Base-by-base conservation (phyloP, 2,329 filamentous ascomycete species). In the Epichloe typhina region DNA sequence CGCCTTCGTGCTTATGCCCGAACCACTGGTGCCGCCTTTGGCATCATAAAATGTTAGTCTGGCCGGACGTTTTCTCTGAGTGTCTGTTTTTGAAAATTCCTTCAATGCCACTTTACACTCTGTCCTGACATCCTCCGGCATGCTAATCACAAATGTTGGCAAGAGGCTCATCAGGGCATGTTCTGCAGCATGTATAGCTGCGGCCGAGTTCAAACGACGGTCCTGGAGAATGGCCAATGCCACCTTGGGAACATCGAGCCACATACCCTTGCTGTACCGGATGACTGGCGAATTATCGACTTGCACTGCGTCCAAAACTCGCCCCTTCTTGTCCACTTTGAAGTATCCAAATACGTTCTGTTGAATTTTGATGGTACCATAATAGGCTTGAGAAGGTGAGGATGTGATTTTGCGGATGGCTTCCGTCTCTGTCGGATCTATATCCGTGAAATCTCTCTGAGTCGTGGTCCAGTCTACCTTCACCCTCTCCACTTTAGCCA, bases 281-380 rank as follows among this genome's bases (percentile, higher is more conserved):
- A 93, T 80, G 48, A 97, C 88, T 0, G 93, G 89, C 3, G 91
- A 90, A 58, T 95, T 95, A 64, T 96, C 88, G 21, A 97, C 89
- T 53, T 91, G 80, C 0, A 97, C 84, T 2, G 91, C 91, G 64
- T 98, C 93, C 13, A 97, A 77, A 52, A 97, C 87, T 2, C 88
- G 82, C 2, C 85, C 80, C 57, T 82, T 84, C 62, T 84, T 85
- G 66, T 97, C 90, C n/a, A 96, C 72, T 64, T 97, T 97, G 76
- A 96, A 97, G 71, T 93, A 98, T 2, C 93, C 93, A 64, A 94
- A 97, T 2, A 98, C 89, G 33, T 87, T 84, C 57, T 91, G 85
- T 56, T 84, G 80, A 60, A 97, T 90, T 59, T 85, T 84, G 63
- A 98, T 91, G 0, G 80, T 72, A 37, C 93, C 93, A 62, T 88